phyloP scores from a whole-genome alignment of 2,329 filamentous ascomycete genomes.

The Xylaria sp. region DNA sequence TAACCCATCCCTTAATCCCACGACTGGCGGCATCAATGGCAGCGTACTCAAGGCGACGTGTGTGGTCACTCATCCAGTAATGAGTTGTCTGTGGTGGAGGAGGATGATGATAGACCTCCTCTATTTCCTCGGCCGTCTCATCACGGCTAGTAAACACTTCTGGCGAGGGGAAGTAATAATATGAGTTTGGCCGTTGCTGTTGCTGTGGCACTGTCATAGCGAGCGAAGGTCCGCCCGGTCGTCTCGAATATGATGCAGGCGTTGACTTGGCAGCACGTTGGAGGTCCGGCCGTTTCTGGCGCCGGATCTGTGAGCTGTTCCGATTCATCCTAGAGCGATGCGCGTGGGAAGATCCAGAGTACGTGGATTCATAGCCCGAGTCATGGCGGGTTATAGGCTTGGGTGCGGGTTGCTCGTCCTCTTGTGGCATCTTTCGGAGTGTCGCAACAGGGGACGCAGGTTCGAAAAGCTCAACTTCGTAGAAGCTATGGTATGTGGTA shows the following conservation, averaged over 20 bases:
- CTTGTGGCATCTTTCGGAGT: constrained; percentile 27
- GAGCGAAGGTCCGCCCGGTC: constrained; percentile 42
- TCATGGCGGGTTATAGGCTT: constrained; percentile 65
- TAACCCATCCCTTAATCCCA: constrained; percentile 70
- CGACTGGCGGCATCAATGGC: constrained; percentile 72
- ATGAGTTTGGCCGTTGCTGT: constrained; percentile 51
- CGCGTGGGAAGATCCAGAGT: constrained; percentile 50
- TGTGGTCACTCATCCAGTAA: constrained; percentile 74
- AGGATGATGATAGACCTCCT: constrained; percentile 47
- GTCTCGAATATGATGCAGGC: constrained; percentile 42
- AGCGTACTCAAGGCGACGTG: constrained; percentile 71
- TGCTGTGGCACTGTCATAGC: constrained; percentile 47
- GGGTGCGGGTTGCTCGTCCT: constrained; percentile 49
- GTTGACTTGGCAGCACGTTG: constrained; percentile 56
- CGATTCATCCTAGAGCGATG: constrained; percentile 45
- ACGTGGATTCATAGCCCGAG: constrained; percentile 67
- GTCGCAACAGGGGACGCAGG: constrained; percentile 47
- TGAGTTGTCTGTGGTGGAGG: constrained; percentile 69
- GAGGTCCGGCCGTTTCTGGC: constrained; percentile 55
- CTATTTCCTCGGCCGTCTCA: constrained; percentile 27
- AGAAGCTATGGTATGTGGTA: constrained; percentile 66
- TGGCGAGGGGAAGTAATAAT: constrained; percentile 63
- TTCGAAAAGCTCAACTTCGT: constrained; percentile 61
- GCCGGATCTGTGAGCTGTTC: constrained; percentile 49
- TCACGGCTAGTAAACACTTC: constrained; percentile 48